Conservation (phyloP, 768 basidiomycete species). For the Mycena floridula region DNA sequence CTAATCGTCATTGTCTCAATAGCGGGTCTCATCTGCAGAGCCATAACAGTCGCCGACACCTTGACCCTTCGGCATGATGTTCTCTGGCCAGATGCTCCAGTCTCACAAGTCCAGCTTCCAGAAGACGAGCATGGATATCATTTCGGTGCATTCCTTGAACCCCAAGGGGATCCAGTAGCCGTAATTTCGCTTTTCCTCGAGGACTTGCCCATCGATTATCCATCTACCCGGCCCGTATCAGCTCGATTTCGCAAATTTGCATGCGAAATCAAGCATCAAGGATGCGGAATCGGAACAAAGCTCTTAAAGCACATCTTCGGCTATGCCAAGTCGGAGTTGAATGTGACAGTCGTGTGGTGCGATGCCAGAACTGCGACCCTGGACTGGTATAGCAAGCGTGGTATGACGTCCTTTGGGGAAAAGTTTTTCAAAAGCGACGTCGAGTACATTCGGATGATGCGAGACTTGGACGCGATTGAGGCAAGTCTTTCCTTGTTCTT, state of each 20-base stretch:
- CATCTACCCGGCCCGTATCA: slow-evolving; percentile 5
- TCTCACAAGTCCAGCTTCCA: slow-evolving; percentile 43
- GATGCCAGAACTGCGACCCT: slow-evolving; percentile 42
- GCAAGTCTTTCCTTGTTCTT: too few species aligned
- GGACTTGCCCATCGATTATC: slow-evolving; percentile 26
- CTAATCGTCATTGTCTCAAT: too few species aligned
- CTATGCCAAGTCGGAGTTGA: slow-evolving; percentile 32
- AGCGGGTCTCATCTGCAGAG: too few species aligned
- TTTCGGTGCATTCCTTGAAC: slow-evolving; percentile 47
- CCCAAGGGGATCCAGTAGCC: slow-evolving; percentile 32
- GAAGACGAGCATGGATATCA: slow-evolving; percentile 47
- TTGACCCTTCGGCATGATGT: slow-evolving; percentile 48
- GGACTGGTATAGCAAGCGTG: slow-evolving; percentile 49
- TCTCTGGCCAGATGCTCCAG: slow-evolving; percentile 47
- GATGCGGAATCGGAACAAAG: slow-evolving; percentile 44
- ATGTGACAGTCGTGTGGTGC: slow-evolving; percentile 46
- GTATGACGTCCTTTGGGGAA: slow-evolving; percentile 42
- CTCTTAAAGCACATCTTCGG: slow-evolving; percentile 36
- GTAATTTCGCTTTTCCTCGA: slow-evolving; percentile 55
- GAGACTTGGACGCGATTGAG: slow-evolving; percentile 16
- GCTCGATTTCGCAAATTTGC: slow-evolving; percentile 60
- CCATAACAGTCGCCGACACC: slow-evolving; percentile 39
- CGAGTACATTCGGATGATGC: slow-evolving; percentile 52
- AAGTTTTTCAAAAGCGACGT: slow-evolving; percentile 48
- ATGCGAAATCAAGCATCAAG: slow-evolving; percentile 44